A percentile compares a stretch with the other conserved stretches of the same genome.
These are phyloP conservation scores for Sporobolomyces roseus DNA, from an alignment of 768 basidiomycete species.

Conservation along the genomic window DNA sequence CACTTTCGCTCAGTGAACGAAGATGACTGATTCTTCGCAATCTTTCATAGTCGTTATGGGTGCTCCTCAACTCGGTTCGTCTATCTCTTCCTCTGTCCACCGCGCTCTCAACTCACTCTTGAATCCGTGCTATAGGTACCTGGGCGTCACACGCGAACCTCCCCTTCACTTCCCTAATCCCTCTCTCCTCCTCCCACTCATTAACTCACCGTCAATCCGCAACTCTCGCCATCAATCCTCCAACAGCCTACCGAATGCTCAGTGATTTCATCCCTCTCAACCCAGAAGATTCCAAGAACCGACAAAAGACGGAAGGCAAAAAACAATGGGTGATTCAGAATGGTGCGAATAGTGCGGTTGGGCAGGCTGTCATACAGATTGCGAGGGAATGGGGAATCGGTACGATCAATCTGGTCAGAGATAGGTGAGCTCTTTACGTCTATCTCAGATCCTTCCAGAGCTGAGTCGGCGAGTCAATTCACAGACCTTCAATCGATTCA, in stretches of 20 bases:
- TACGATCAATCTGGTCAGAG: constrained; percentile 76
- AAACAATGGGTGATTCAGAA: constrained; percentile 84
- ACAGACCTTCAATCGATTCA: constrained; percentile 55
- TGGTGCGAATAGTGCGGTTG: constrained; percentile 61
- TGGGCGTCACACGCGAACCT: constrained; percentile 42
- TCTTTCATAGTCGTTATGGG: constrained; percentile 42
- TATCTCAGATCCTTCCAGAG: background rate
- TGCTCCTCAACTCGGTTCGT: constrained; percentile 39
- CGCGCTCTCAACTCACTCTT: background rate
- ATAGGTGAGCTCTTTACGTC: constrained; percentile 55
- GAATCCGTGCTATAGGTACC: constrained; percentile 29
- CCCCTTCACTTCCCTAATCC: constrained; percentile 29
- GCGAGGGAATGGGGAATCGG: constrained; percentile 66
- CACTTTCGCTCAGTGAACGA: background rate
- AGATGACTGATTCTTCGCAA: background rate
- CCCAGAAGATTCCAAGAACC: constrained; percentile 39
- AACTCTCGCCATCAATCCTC: constrained; percentile 62
- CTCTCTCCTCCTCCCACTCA: constrained; percentile 12
- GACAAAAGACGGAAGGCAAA: background rate
- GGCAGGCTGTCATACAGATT: constrained; percentile 49
- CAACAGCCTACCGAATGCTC: constrained; percentile 80
- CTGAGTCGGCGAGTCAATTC: background rate
- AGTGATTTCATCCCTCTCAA: constrained; percentile 62
- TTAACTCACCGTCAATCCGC: constrained; percentile 29
- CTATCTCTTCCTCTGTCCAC: background rate